phyloP scores from a whole-genome alignment of 371 early-diverging fungal genomes.

The Blakeslea trispora region DNA sequence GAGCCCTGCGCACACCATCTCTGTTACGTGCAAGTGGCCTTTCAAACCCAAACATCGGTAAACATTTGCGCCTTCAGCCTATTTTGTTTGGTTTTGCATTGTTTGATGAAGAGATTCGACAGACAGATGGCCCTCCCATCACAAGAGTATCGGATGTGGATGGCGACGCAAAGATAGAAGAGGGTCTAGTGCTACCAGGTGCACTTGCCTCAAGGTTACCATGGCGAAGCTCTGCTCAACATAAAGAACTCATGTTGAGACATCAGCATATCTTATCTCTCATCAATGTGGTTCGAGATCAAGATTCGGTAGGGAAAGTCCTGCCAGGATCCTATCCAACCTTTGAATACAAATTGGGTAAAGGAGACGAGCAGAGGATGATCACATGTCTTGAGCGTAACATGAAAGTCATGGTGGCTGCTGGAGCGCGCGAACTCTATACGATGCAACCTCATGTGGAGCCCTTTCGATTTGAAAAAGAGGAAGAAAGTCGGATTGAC shows the following conservation, averaged over 20 bases:
- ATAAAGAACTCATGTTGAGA: slow-evolving; percentile 55
- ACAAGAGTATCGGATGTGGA: slow-evolving; percentile 47
- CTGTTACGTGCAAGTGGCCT: slow-evolving; percentile 64
- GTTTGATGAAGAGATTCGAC: slow-evolving; percentile 50
- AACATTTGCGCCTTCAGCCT: slow-evolving; percentile 53
- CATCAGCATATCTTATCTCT: slow-evolving; percentile 42
- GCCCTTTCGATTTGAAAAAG: slow-evolving; percentile 34
- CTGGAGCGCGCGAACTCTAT: slow-evolving; percentile 65
- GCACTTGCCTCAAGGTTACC: slow-evolving; percentile 34
- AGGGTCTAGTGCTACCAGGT: slow-evolving; percentile 50
- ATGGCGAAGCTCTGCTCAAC: slow-evolving; percentile 51
- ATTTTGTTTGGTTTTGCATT: slow-evolving; percentile 35
- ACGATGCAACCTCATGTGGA: slow-evolving; percentile 42
- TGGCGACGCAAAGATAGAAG: slow-evolving; percentile 70
- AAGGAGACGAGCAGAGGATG: slow-evolving; percentile 49
- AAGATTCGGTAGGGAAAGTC: slow-evolving; percentile 45
- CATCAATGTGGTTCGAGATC: slow-evolving; percentile 64
- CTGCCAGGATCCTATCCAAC: slow-evolving; percentile 14
- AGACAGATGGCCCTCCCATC: slow-evolving; percentile 62
- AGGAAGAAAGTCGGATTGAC: slow-evolving; percentile 34
- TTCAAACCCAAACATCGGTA: slow-evolving; percentile 67
- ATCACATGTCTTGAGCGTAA: slow-evolving; percentile 46
- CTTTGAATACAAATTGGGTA: slow-evolving; percentile 46
- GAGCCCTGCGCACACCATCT: slow-evolving; percentile 67
- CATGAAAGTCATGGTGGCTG: slow-evolving; percentile 57